A percentile compares a stretch with the other conserved stretches of the same genome.
These are phyloP conservation scores for Helianthus annuus DNA, from an alignment of 129 eudicot genomes.

Conservation along the genomic window HanXRQr2.0-SUNRISE NC_035441.2:124654795-124655294, in stretches of 20 bases:
- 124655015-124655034: slow-evolving; percentile 23
- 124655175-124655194: no score
- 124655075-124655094: not conserved
- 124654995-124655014: slow-evolving; percentile 17
- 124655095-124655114: not conserved
- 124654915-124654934: slow-evolving; percentile 66
- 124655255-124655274: not conserved
- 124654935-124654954: slow-evolving; percentile 73
- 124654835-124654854: not conserved
- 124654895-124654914: slow-evolving; percentile 75
- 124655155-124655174: not conserved
- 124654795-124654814: no score
- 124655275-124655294: slow-evolving; percentile 52
- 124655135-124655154: not conserved
- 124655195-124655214: not conserved
- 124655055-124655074: not conserved
- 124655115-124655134: not conserved
- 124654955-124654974: slow-evolving; percentile 88
- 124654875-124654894: not conserved
- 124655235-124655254: slow-evolving; percentile 12
- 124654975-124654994: slow-evolving; percentile 82
- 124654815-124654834: not conserved
- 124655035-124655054: no score
- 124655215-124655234: not conserved
- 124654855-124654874: not conserved